Conservation (phyloP, 108 stramenopile genomes). For the Chaetoceros tenuissimus region DNA sequence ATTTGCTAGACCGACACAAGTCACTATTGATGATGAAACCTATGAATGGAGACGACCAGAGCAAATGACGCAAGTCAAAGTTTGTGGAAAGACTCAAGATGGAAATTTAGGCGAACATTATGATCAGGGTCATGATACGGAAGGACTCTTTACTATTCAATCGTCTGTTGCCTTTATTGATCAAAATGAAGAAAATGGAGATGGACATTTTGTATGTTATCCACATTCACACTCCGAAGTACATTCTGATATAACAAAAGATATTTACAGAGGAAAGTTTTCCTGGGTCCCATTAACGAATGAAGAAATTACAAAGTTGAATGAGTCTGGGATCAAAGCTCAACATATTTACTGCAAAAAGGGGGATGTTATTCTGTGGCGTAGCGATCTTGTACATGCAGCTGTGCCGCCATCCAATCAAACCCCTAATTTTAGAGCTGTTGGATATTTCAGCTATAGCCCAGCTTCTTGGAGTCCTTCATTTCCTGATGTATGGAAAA, state of each 20-base stretch:
- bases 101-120: conserved; percentile 23
- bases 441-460: conserved; percentile 33
- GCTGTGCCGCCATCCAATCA: conserved; percentile 14
- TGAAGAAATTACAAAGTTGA: conserved; percentile 16
- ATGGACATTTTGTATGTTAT: conserved; percentile 34
- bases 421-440: conserved; percentile 24
- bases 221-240: conserved; percentile 26
- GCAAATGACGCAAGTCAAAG: conserved; percentile 2
- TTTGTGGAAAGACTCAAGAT: conserved; percentile 9
- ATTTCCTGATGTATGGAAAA: not conserved
- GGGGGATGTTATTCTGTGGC: conserved; percentile 68
- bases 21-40: not conserved
- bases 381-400: conserved; percentile 39
- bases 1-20: conserved; percentile 28
- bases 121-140: conserved; percentile 17
- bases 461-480: conserved; percentile 15
- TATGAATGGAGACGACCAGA: conserved; percentile 1
- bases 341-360: conserved; percentile 22
- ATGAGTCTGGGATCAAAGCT: conserved; percentile 13
- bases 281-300: conserved; percentile 33
- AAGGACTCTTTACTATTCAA: conserved; percentile 32
- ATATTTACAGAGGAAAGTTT: conserved; percentile 27
- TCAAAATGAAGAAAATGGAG: conserved; percentile 30
- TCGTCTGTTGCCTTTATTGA: conserved; percentile 33
- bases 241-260: conserved; percentile 19